A percentile compares a stretch with the other conserved stretches of the same genome.
These are phyloP conservation scores for Harringtonia aguacate DNA, from an alignment of 2,329 filamentous ascomycete genomes.

Conservation along the genomic window DNA sequence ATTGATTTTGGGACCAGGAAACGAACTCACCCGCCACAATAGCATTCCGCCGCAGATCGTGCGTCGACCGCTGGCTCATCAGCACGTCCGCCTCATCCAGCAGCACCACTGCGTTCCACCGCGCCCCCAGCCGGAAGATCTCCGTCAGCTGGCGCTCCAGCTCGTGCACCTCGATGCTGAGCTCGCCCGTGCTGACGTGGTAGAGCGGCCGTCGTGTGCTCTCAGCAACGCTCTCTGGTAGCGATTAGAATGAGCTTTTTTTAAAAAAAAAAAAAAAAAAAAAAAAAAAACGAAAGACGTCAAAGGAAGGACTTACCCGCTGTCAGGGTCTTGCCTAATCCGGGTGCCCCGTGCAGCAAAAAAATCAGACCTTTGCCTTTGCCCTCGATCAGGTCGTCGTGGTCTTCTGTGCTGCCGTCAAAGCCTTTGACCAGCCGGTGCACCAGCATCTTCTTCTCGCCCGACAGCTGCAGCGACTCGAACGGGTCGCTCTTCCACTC, in stretches of 20 bases:
- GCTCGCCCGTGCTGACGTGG: conserved; percentile 51
- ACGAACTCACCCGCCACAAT: conserved; percentile 1
- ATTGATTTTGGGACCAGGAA: too few species aligned
- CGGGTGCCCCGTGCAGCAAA: conserved; percentile 3
- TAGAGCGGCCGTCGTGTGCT: conserved; percentile 37
- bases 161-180: conserved; percentile 54
- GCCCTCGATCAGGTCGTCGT: not conserved
- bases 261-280: not conserved
- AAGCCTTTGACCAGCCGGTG: conserved; percentile 2
- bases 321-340: conserved; percentile 3
- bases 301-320: not conserved
- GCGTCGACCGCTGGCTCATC: conserved; percentile 10
- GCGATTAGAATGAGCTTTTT: too few species aligned
- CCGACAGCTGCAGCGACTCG: conserved; percentile 1
- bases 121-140: conserved; percentile 60
- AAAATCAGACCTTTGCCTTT: conserved; percentile 3
- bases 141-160: conserved; percentile 36
- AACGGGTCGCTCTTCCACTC: conserved; percentile 2
- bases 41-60: conserved; percentile 26
- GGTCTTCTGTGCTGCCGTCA: not conserved
- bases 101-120: conserved; percentile 61
- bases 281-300: not conserved
- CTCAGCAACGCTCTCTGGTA: conserved; percentile 39
- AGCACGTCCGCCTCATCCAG: conserved; percentile 55
- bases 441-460: conserved; percentile 2